Conservation (phyloP, 192 early-diverging fungal genomes). For the Backusella luteola region DNA sequence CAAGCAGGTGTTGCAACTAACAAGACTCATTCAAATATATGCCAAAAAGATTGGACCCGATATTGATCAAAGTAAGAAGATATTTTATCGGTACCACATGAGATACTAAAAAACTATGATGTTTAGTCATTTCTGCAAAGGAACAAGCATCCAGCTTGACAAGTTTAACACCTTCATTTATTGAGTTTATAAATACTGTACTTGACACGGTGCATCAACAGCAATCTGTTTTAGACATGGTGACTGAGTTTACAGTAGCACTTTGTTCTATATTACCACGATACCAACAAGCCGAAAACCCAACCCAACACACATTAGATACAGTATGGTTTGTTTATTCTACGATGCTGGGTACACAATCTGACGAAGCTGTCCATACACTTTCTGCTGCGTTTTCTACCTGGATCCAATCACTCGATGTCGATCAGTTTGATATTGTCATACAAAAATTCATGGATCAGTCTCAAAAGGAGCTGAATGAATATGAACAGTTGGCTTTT, state of each 20-base stretch:
- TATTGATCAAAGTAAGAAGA: constrained; percentile 5
- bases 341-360: background rate
- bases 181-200: constrained; percentile 2
- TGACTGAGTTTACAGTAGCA: constrained; percentile 14
- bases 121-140: constrained; percentile 10
- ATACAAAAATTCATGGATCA: constrained; percentile 12
- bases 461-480: constrained; percentile 1
- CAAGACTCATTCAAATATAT: constrained; percentile 11
- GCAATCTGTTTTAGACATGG: background rate
- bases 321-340: constrained; percentile 34
- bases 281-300: constrained; percentile 11
- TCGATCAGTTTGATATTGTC: constrained; percentile 11
- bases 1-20: background rate
- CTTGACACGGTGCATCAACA: background rate
- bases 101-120: background rate
- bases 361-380: background rate
- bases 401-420: constrained; percentile 16
- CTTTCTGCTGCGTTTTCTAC: constrained; percentile 1
- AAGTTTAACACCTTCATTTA: constrained; percentile 2
- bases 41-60: constrained; percentile 1
- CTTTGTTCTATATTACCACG: constrained; percentile 19
- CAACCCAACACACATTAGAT: constrained; percentile 15
- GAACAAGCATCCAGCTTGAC: constrained; percentile 3
- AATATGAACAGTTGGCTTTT: background rate
- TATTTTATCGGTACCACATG: background rate